Conservation (phyloP, 768 basidiomycete genomes). For the Clathrus columnatus region DNA sequence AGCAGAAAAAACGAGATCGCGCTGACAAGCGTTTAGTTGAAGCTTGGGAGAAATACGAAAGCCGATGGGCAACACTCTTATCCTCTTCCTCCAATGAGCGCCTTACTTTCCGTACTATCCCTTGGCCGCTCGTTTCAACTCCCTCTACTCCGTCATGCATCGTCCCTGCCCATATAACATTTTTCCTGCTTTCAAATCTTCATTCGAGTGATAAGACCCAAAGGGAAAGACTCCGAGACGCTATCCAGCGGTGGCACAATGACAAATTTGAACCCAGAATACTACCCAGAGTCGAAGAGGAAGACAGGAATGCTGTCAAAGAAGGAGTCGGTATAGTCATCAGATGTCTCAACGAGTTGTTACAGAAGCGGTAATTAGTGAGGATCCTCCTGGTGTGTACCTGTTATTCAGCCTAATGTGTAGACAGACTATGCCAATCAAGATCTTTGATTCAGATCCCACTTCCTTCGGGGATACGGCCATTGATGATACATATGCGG, state of each 20-base stretch:
- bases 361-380: not conserved
- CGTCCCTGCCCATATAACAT: conserved; percentile 40
- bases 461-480: not conserved
- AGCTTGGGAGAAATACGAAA: conserved; percentile 59
- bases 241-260: conserved; percentile 47
- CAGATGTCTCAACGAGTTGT: conserved; percentile 32
- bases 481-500: not conserved
- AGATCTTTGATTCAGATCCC: no score
- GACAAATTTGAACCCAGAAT: conserved; percentile 40
- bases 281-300: conserved; percentile 25
- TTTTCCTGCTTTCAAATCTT: conserved; percentile 34
- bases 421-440: no score
- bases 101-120: conserved; percentile 47
- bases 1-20: conserved; percentile 35
- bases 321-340: conserved; percentile 32
- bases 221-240: conserved; percentile 31
- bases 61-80: conserved; percentile 47
- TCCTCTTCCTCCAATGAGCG: conserved; percentile 11
- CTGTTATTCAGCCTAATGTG: no score
- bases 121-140: conserved; percentile 53
- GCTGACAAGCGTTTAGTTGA: conserved; percentile 38
- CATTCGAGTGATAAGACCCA: conserved; percentile 19
- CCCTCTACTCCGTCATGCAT: conserved; percentile 42
- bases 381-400: no score
- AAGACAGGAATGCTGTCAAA: conserved; percentile 25